These are phyloP conservation scores for Nigrospora sphaerica DNA, from an alignment of 2,329 filamentous ascomycete species.

Conservation along the genomic window DNA sequence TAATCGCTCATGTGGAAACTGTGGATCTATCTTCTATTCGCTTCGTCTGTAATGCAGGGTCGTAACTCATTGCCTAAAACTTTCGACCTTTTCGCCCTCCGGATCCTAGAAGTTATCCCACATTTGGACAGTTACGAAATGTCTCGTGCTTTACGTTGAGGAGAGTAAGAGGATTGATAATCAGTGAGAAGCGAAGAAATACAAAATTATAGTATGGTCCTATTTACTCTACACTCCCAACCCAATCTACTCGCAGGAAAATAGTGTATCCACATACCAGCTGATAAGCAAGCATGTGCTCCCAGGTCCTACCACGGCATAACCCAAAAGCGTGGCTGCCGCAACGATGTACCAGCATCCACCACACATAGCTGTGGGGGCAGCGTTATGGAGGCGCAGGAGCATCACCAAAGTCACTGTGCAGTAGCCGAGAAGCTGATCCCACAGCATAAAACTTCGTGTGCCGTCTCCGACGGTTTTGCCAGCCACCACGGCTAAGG, in stretches of 20 bases:
- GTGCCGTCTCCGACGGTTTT: not conserved
- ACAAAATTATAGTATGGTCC: too few relatives aligned
- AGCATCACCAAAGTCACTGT: not conserved
- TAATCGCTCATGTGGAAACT: too few relatives aligned
- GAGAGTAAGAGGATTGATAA: too few relatives aligned
- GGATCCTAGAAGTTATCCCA: too few relatives aligned
- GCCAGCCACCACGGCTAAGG: not conserved
- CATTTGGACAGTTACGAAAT: too few relatives aligned
- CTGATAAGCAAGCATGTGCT: not conserved
- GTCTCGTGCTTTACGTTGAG: too few relatives aligned
- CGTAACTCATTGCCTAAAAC: too few relatives aligned
- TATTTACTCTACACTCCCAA: too few relatives aligned
- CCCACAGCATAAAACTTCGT: slow-evolving; percentile 2
- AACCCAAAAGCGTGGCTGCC: not conserved
- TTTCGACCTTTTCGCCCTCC: too few relatives aligned
- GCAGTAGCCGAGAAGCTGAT: slow-evolving; percentile 1
- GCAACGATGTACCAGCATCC: not conserved
- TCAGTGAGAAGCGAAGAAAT: too few relatives aligned
- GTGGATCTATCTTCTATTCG: too few relatives aligned
- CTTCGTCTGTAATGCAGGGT: too few relatives aligned
- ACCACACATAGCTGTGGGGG: not conserved
- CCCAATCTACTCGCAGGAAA: not conserved
- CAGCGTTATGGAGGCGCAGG: not conserved
- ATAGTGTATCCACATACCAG: not conserved
- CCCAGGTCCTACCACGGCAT: not conserved